Conservation (phyloP, 1,139 yeast species). For the Taphrina communis region DNA sequence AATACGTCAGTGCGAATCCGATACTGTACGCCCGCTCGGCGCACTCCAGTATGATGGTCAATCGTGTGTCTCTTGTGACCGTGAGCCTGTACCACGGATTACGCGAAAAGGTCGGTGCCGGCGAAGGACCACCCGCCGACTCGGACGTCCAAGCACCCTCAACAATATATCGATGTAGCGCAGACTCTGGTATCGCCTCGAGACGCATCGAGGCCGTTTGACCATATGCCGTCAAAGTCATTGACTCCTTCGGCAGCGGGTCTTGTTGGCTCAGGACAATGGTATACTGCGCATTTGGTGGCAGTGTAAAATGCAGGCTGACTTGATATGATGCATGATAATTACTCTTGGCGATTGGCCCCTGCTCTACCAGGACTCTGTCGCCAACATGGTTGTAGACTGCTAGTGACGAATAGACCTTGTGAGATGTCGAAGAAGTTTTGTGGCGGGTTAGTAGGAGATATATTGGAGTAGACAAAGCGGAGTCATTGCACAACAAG, state of each 20-base stretch:
- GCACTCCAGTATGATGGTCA: conserved; percentile 47
- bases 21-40: conserved; percentile 50
- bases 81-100: conserved; percentile 68
- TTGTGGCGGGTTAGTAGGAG: conserved; percentile 12
- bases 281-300: conserved; percentile 47
- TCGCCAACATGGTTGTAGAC: conserved; percentile 47
- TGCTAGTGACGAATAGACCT: conserved; percentile 47
- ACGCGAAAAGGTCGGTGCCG: conserved; percentile 56
- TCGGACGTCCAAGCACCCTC: conserved; percentile 60
- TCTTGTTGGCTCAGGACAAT: conserved; percentile 45
- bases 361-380: conserved; percentile 45
- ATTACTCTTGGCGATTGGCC: conserved; percentile 47
- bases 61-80: conserved; percentile 39
- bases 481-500: conserved; percentile 3
- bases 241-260: conserved; percentile 50
- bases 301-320: conserved; percentile 48
- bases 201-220: not conserved
- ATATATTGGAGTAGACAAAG: not conserved
- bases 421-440: not conserved
- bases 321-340: conserved; percentile 49
- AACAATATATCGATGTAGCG: conserved; percentile 44
- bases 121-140: conserved; percentile 47
- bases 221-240: conserved; percentile 48
- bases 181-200: not conserved
- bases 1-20: not conserved